Base-by-base conservation (phyloP, 2,329 filamentous ascomycete genomes). In the Arthroderma sp. region DNA sequence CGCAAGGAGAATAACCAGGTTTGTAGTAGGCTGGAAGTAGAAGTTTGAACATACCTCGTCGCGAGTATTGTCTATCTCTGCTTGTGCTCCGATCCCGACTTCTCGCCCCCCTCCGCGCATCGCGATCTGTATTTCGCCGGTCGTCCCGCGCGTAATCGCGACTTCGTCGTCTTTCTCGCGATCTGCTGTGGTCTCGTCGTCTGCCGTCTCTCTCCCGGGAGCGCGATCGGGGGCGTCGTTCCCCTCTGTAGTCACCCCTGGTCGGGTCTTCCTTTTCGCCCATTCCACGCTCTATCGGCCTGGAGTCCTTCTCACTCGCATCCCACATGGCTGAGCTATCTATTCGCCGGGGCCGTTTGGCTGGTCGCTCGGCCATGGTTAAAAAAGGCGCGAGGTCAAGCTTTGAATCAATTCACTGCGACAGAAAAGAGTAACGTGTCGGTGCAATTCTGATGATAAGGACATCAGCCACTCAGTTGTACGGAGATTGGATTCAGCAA, bases 321-420 rank as follows among this genome's bases (percentile, higher is more conserved):
- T 82, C 78, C 74, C 76, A 77, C 71, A 77, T 77, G 43, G 74
- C 68, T 42, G 72, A 72, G 60, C 72, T 77, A 53, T 81, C 77
- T n/a, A 68, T 68, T 40, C 68, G 62, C 48, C 69, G 67, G 15
- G 68, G 58, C 42, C 72, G 70, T 57, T 73, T 74, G 43, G 69
- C 60, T 48, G 73, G 66, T 15, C 47, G 50, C 53, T 75, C 73
- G 27, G 71, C 61, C 74, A 77, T 77, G 40, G 8, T 42, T 40
- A 46, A 37, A 44, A 48, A 42, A 46, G 29, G 43, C 44, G 32
- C 47, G 39, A 10, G n/a, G 36, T 31, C 32, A 4, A 32, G 31
- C 3, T 36, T 38, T n/a, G 29, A 29, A 30, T n/a, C 10, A 37
- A 22, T 22, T 22, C 15, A 22, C 15, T 22, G 8, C 10, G 15